Conservation (phyloP, 2,329 filamentous ascomycete species). For the Aspergillus glaucus region DNA sequence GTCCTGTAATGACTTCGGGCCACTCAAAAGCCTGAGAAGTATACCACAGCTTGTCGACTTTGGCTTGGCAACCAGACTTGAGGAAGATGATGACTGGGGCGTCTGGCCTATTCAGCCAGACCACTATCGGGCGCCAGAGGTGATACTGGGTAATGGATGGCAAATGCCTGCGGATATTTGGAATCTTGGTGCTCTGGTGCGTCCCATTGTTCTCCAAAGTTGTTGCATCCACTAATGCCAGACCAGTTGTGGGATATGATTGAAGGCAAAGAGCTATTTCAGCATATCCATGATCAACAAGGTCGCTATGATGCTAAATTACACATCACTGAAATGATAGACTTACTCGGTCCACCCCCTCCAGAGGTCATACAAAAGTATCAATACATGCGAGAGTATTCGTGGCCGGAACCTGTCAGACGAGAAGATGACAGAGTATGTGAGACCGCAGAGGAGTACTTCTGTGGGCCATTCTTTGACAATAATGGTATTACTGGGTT, state of each 20-base stretch:
- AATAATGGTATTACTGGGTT: constrained; percentile 20
- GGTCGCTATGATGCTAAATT: constrained; percentile 31
- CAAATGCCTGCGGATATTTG: constrained; percentile 35
- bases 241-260: constrained; percentile 34
- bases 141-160: constrained; percentile 35
- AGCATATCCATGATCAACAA: constrained; percentile 26
- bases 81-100: constrained; percentile 38
- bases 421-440: constrained; percentile 25
- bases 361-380: constrained; percentile 31
- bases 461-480: constrained; percentile 34
- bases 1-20: constrained; percentile 27
- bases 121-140: constrained; percentile 36
- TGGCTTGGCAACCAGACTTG: constrained; percentile 28
- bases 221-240: constrained; percentile 18
- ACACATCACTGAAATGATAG: constrained; percentile 41
- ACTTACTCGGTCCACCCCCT: constrained; percentile 35
- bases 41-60: constrained; percentile 33
- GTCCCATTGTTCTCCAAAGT: constrained; percentile 10
- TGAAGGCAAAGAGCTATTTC: constrained; percentile 32
- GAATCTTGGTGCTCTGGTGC: constrained; percentile 35
- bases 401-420: constrained; percentile 24
- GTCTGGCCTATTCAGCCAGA: constrained; percentile 40
- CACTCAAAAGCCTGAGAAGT: constrained; percentile 20
- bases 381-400: constrained; percentile 23
- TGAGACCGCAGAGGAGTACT: constrained; percentile 29